phyloP scores from a whole-genome alignment of 176 grass and related monocot genomes.

The Ensete glaucum region DNA sequence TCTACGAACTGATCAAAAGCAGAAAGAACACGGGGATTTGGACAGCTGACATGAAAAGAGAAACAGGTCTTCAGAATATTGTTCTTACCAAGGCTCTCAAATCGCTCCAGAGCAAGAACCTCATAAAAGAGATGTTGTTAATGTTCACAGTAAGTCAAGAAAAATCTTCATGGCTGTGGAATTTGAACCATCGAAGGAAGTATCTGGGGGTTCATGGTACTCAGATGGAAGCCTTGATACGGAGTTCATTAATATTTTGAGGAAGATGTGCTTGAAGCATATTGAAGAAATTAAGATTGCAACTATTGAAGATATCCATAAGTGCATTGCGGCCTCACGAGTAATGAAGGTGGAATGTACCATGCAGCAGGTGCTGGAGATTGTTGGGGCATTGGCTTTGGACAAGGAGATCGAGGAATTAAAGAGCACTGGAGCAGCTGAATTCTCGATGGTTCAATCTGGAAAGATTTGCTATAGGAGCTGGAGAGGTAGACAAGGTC shows the following conservation, averaged over 20 bases:
- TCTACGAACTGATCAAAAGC: slow-evolving; percentile 29
- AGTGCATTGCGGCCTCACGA: slow-evolving; percentile 23
- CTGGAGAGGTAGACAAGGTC: neutral
- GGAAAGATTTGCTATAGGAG: slow-evolving; percentile 42
- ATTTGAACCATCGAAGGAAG: slow-evolving; percentile 42
- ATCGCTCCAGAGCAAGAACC: neutral
- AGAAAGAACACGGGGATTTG: slow-evolving; percentile 46
- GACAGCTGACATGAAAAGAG: slow-evolving; percentile 8
- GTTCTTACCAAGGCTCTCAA: slow-evolving; percentile 19
- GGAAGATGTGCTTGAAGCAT: slow-evolving; percentile 37
- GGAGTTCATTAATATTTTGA: slow-evolving; percentile 31
- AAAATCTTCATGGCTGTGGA: slow-evolving; percentile 57
- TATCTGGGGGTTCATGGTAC: slow-evolving; percentile 55
- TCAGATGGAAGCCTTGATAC: slow-evolving; percentile 41
- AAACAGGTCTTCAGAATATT: slow-evolving; percentile 10
- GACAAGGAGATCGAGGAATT: slow-evolving; percentile 56
- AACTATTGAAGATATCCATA: slow-evolving; percentile 26
- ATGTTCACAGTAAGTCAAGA: slow-evolving; percentile 33
- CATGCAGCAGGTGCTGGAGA: slow-evolving; percentile 36
- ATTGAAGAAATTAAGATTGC: slow-evolving; percentile 31
- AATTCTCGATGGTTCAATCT: slow-evolving; percentile 25
- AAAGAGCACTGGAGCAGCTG: slow-evolving; percentile 42
- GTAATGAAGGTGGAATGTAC: slow-evolving; percentile 11
- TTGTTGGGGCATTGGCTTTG: slow-evolving; percentile 42
- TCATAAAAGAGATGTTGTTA: slow-evolving; percentile 46